Evolutionary conservation across 768 basidiomycete species (phyloP).

Genomic region (Mycena belliarum): DNA sequence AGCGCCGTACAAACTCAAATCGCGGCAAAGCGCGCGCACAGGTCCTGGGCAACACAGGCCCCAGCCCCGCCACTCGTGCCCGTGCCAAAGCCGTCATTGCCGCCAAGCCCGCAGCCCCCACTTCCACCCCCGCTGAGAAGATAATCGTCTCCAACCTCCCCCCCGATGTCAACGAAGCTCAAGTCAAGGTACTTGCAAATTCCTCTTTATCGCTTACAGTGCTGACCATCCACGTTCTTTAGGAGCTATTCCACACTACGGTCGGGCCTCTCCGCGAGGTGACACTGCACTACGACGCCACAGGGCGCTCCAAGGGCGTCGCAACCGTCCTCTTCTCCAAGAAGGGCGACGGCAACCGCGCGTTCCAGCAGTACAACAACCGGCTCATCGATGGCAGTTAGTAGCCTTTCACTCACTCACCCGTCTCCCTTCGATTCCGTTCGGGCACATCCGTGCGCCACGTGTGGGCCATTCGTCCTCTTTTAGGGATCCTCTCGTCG

Average conservation of each 20-base stretch:
- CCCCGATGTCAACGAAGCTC: slow-evolving; percentile 86
- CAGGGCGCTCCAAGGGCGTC: slow-evolving; percentile 88
- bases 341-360: slow-evolving; percentile 89
- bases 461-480: slow-evolving; percentile 6
- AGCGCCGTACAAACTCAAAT: slow-evolving; percentile 45
- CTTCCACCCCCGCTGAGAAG: slow-evolving; percentile 67
- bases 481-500: slow-evolving; percentile 35
- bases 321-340: slow-evolving; percentile 85
- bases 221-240: slow-evolving; percentile 8
- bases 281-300: slow-evolving; percentile 80
- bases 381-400: slow-evolving; percentile 99
- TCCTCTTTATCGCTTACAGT: neutral
- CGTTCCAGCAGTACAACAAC: slow-evolving; percentile 93
- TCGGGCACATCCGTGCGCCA: slow-evolving; percentile 26
- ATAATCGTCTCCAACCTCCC: slow-evolving; percentile 97
- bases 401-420: slow-evolving; percentile 69
- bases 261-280: slow-evolving; percentile 86
- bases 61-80: slow-evolving; percentile 53
- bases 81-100: slow-evolving; percentile 48
- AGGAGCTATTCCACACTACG: slow-evolving; percentile 93
- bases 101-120: slow-evolving; percentile 39
- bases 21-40: slow-evolving; percentile 54
- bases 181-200: slow-evolving; percentile 74
- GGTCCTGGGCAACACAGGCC: slow-evolving; percentile 56
- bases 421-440: slow-evolving; percentile 40